Evolutionary conservation across 2,329 filamentous ascomycete species (phyloP), one percentile per base, ranked within the genome.

Genomic region (Sphaerulina populicola): DNA sequence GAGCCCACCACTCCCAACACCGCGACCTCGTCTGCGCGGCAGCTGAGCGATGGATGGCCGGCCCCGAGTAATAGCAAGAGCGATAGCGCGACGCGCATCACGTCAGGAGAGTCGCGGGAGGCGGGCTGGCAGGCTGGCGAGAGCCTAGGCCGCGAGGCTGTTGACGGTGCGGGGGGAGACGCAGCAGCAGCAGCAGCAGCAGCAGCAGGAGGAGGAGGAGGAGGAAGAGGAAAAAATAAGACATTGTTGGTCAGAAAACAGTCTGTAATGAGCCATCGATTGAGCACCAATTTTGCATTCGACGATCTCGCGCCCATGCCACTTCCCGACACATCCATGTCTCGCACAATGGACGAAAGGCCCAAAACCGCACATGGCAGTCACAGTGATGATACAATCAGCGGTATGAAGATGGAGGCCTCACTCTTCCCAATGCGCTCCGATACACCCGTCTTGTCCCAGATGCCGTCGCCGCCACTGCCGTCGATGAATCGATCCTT

Each of bases 401-500:
- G 23, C 6, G 23, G 47, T 35, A 35, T 9, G 12, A 35, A 35
- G 30, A 60, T 62, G 60, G 56, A 61, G 47, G 54, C 58, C 6
- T 63, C 61, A 9, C 38, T 60, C 11, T 62, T 62, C 31, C 60
- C 59, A 2, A 23, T 31, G 23, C 57, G 48, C 44, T 39, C 51
- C 15, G 52, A 50, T 6, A 48, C 49, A 23, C 44, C 52, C 6
- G 37, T 44, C 37, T 10, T 51, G 47, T 45, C 56, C 29, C 31
- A 30, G 18, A 48, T 54, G 4, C 35, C 42, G 6, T 40, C 56
- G 6, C 44, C 53, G n/a, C 58, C 49, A 30, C 51, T 54, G 30
- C 58, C 62, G 6, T 49, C 58, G 10, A 65, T 66, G 62, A 60
- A 49, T 40, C 54, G 63, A 9, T 55, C 52, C 15, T 65, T 64